These are phyloP conservation scores for Tuber aestivum DNA, from an alignment of 495 filamentous ascomycete genomes.

Conservation along the genomic window DNA sequence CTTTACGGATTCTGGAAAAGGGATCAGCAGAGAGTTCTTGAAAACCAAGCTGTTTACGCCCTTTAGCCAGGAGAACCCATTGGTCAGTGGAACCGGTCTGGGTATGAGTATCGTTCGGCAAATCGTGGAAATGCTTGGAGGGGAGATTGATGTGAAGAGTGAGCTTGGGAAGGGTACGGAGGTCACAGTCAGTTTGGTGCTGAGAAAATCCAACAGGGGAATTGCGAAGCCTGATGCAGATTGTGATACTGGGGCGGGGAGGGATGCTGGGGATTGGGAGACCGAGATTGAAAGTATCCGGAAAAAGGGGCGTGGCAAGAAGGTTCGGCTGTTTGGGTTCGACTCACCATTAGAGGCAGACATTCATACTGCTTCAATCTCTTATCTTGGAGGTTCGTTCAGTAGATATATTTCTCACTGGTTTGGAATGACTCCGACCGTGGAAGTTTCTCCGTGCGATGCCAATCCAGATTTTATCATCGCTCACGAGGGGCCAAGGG, in stretches of 20 bases:
- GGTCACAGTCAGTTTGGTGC: constrained; percentile 48
- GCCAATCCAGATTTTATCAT: constrained; percentile 28
- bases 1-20: constrained; percentile 61
- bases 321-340: constrained; percentile 43
- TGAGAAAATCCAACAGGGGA: constrained; percentile 19
- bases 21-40: constrained; percentile 66
- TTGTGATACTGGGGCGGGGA: background rate
- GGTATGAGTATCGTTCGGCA: constrained; percentile 65
- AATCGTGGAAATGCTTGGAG: constrained; percentile 54
- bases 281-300: constrained; percentile 28
- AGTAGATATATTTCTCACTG: constrained; percentile 43
- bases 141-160: constrained; percentile 58
- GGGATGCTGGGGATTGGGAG: constrained; percentile 15
- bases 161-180: constrained; percentile 55
- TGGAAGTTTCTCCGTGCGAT: constrained; percentile 7
- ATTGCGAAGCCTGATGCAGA: background rate
- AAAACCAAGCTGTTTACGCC: constrained; percentile 60
- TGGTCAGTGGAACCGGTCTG: constrained; percentile 62
- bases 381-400: constrained; percentile 43
- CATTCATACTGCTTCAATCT: constrained; percentile 39
- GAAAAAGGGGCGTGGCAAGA: constrained; percentile 35
- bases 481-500: constrained; percentile 26
- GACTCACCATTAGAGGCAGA: constrained; percentile 29
- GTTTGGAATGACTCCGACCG: constrained; percentile 43
- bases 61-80: constrained; percentile 64